Conservation (phyloP, 2,329 filamentous ascomycete genomes). For the Talaromyces sp. region DNA sequence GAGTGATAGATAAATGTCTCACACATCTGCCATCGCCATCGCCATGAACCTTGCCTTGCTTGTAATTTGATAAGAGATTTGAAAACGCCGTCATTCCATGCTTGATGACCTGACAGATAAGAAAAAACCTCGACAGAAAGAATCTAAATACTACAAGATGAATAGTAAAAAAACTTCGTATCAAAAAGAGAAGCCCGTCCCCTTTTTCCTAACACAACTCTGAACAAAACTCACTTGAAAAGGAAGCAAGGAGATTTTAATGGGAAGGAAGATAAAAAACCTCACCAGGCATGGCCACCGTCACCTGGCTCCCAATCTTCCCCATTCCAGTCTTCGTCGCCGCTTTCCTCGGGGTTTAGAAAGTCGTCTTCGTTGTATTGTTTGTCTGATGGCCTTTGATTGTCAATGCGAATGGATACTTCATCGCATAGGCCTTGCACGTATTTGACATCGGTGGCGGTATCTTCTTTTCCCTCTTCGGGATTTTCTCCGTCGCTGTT, state of each 20-base stretch:
- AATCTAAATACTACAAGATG: neutral
- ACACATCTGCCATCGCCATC: neutral
- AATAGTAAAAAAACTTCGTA: neutral
- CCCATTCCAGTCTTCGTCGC: slow-evolving; percentile 55
- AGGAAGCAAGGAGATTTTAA: neutral
- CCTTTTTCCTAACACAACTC: neutral
- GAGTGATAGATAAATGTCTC: neutral
- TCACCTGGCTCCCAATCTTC: slow-evolving; percentile 23
- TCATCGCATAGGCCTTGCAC: slow-evolving; percentile 54
- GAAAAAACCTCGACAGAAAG: neutral
- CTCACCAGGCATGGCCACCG: slow-evolving; percentile 24
- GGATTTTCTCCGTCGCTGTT: neutral
- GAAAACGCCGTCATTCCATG: neutral
- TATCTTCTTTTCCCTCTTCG: neutral
- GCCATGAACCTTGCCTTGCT: neutral
- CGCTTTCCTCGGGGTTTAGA: slow-evolving; percentile 53
- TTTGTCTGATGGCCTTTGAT: slow-evolving; percentile 53
- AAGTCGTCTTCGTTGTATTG: slow-evolving; percentile 56
- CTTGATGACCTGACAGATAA: neutral
- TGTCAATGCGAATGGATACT: slow-evolving; percentile 56
- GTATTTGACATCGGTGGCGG: slow-evolving; percentile 13
- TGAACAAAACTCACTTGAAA: neutral
- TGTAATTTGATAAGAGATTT: neutral
- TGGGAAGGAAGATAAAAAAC: neutral
- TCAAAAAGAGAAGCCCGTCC: too few relatives aligned